A percentile compares a stretch with the other conserved stretches of the same genome.
phyloP scores from a whole-genome alignment of 2,329 filamentous ascomycete species.

The Didymella pomorum region DNA sequence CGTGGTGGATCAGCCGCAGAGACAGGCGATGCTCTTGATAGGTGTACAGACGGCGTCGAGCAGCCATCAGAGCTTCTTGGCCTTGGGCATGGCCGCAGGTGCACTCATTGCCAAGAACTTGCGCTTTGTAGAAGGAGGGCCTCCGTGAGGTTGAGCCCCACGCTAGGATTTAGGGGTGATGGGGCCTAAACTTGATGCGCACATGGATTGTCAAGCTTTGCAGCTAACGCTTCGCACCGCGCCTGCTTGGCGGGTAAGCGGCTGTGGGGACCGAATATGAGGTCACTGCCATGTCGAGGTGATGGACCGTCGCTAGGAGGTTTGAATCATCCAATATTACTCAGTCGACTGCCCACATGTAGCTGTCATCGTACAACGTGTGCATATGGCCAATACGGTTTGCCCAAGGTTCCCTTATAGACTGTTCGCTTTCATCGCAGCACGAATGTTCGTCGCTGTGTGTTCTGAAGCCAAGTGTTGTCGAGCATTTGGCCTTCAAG shows the following conservation, averaged over 20 bases:
- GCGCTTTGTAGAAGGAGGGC: background rate
- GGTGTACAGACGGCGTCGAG: background rate
- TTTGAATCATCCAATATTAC: too few species aligned
- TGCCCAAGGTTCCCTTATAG: background rate
- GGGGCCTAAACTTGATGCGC: too few species aligned
- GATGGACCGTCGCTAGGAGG: too few species aligned
- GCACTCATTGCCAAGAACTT: background rate
- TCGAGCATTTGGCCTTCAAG: background rate
- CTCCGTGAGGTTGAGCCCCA: background rate
- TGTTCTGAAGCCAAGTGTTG: conserved; percentile 1
- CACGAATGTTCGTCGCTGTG: background rate
- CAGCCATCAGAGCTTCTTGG: background rate
- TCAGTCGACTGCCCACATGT: too few species aligned
- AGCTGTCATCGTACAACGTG: too few species aligned
- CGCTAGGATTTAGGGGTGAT: too few species aligned
- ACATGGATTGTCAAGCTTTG: too few species aligned
- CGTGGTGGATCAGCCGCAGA: background rate
- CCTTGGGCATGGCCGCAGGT: background rate
- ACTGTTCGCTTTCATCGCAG: background rate
- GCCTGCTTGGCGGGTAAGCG: too few species aligned
- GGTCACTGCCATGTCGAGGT: too few species aligned
- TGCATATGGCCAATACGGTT: too few species aligned
- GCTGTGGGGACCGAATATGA: too few species aligned
- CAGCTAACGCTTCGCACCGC: too few species aligned
- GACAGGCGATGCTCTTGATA: background rate